Evolutionary conservation across 331 rosid genomes (phyloP).

Genomic region (Malus hybrid): DNA sequence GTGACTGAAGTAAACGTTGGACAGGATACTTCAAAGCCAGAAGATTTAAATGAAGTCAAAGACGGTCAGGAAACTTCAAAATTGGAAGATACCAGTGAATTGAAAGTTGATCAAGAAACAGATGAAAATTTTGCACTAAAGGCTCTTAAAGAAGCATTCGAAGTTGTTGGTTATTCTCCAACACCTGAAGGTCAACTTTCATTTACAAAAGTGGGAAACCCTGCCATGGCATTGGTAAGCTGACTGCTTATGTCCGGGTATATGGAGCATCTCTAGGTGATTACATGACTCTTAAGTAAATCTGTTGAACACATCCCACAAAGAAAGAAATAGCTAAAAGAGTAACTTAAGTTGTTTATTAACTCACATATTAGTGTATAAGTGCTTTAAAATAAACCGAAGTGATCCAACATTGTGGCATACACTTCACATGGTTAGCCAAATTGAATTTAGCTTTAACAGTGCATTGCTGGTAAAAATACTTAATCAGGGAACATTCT

Average conservation of each 20-base stretch:
- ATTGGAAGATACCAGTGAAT: constrained; percentile 36
- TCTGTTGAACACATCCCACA: not conserved
- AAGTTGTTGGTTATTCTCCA: constrained; percentile 70
- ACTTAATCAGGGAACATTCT: not conserved
- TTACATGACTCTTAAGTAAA: not conserved
- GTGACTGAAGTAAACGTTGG: constrained; percentile 33
- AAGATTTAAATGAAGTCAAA: constrained; percentile 43
- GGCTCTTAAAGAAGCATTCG: constrained; percentile 87
- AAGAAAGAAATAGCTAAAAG: not conserved
- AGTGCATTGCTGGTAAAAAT: not conserved
- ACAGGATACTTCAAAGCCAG: constrained; percentile 34
- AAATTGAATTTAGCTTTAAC: not conserved
- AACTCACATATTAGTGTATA: not conserved
- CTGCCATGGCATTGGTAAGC: constrained; percentile 97
- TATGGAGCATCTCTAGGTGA: constrained; percentile 3
- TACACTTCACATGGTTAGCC: not conserved
- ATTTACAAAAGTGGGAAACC: constrained; percentile 88
- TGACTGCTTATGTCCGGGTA: constrained; percentile 11
- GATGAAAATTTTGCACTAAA: constrained; percentile 51
- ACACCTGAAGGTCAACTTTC: constrained; percentile 69
- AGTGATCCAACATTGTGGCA: not conserved
- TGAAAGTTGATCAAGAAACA: constrained; percentile 34
- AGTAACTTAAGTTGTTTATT: not conserved
- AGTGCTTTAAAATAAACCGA: not conserved
- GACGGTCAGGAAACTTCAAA: constrained; percentile 33